Percentiles rank a stretch among this genome's conserved stretches.
Conservation (phyloP, 169 alveolate species). For the Plasmodium malariae region DNA sequence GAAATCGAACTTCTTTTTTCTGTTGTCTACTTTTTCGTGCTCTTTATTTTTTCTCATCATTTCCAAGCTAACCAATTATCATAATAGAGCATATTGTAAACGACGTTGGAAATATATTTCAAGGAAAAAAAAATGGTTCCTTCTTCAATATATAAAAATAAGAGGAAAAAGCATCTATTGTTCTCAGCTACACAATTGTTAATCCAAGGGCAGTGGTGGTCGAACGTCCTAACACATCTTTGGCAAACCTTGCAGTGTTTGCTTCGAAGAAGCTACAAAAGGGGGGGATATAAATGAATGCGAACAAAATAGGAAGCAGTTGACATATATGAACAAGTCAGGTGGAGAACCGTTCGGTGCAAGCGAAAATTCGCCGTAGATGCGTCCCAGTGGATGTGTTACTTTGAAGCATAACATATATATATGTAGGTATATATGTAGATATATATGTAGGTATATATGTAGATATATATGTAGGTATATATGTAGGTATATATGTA, state of each 20-base stretch:
- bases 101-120: not conserved
- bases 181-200: slow-evolving; percentile 68
- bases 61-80: slow-evolving; percentile 21
- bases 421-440: too few species aligned
- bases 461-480: too few species aligned
- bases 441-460: too few species aligned
- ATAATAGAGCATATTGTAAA: not conserved
- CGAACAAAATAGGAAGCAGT: too few species aligned
- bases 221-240: slow-evolving; percentile 43
- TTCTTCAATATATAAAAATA: slow-evolving; percentile 39
- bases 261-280: slow-evolving; percentile 24
- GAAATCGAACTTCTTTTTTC: too few species aligned
- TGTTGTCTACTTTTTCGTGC: too few species aligned
- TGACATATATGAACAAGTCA: too few species aligned
- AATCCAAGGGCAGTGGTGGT: slow-evolving; percentile 68
- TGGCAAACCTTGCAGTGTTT: slow-evolving; percentile 36
- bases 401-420: too few species aligned
- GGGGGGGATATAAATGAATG: not conserved
- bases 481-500: too few species aligned
- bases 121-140: slow-evolving; percentile 16
- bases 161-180: slow-evolving; percentile 16
- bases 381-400: too few species aligned
- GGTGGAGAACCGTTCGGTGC: too few species aligned
- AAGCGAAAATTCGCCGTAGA: not conserved
- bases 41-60: too few species aligned